Base-by-base conservation (phyloP, 2,329 filamentous ascomycete genomes). In the Aspergillus sp. region DNA sequence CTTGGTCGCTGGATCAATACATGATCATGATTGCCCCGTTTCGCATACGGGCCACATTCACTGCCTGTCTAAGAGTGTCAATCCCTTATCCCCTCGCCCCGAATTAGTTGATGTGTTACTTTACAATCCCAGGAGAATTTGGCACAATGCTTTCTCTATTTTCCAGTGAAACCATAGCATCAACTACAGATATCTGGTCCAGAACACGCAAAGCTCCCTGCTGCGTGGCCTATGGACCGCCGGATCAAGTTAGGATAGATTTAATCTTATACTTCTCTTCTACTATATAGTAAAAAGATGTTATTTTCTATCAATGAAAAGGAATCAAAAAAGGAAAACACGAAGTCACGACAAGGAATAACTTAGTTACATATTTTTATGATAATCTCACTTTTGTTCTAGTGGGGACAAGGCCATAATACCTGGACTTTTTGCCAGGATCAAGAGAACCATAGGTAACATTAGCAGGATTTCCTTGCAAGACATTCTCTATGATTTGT, bases 11-110 rank as follows among this genome's bases (percentile, higher is more conserved):
- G 8, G 52, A 68, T 10, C 61, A 67, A 12, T 60, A 73, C 28
- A 67, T 71, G 71, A 2, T 74, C 75, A 23, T 71, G 74, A 13
- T 76, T 74, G 8, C 74, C 75, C 9, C 66, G 72, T n/a, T 76
- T 74, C 45, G 64, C 66, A 10, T 66, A 65, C 9, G 67, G 69
- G 12, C 68, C 71, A 0, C 74, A 72, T 47, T 64, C 69, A 36
- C 68, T 67, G 28, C 60, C 70, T 2, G 25, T 61, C 10, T 74
- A 69, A 36, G 70, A 72, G 52, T 70, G 69, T n/a, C 69, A 64
- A 47, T 75, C 74, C 49, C 49, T 70, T 51, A 68, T 69, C 43
- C 67, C 66, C 12, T 71, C 71, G 5, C 62, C 63, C 15, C 67
- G 30, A 57, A 38, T 19, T 15, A 28, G n/a, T 15, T 53, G 38